These are phyloP conservation scores for Fusarium tupiense DNA, from an alignment of 2,329 filamentous ascomycete species.

Conservation along the genomic window DNA sequence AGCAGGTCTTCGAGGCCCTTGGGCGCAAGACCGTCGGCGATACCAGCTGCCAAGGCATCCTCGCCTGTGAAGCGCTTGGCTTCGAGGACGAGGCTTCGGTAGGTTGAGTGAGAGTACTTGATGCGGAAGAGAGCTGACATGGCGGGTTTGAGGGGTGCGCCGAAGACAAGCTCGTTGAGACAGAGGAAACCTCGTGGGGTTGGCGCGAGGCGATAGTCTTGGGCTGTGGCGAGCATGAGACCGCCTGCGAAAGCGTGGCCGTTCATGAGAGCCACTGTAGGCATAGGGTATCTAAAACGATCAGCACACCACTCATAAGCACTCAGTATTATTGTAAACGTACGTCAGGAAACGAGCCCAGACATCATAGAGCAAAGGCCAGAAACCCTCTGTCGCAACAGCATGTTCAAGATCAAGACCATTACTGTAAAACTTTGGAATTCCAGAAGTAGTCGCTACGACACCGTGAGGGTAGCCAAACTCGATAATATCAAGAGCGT, in stretches of 20 bases:
- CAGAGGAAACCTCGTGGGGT: constrained; percentile 77
- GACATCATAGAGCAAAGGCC: constrained; percentile 69
- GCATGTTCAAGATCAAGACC: constrained; percentile 81
- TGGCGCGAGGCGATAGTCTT: constrained; percentile 85
- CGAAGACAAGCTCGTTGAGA: constrained; percentile 84
- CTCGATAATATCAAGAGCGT: constrained; percentile 80
- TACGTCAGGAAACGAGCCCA: constrained; percentile 66
- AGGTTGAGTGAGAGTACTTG: constrained; percentile 68
- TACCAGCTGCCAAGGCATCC: constrained; percentile 70
- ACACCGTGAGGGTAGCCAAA: constrained; percentile 74
- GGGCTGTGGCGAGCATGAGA: constrained; percentile 83
- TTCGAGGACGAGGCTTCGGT: constrained; percentile 76
- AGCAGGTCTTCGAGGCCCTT: constrained; percentile 69
- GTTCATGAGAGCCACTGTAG: constrained; percentile 80
- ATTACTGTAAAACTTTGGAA: constrained; percentile 84
- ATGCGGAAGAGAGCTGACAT: constrained; percentile 80
- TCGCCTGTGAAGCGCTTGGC: constrained; percentile 72
- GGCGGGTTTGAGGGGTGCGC: constrained; percentile 76
- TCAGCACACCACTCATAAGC: background rate
- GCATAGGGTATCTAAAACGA: constrained; percentile 72
- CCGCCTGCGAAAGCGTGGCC: constrained; percentile 85
- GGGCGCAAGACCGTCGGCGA: constrained; percentile 74
- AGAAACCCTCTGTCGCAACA: constrained; percentile 68
- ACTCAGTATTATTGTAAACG: background rate
- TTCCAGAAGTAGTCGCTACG: constrained; percentile 78